Conservation (phyloP, 768 basidiomycete species). For the Termitomyces sp. region DNA sequence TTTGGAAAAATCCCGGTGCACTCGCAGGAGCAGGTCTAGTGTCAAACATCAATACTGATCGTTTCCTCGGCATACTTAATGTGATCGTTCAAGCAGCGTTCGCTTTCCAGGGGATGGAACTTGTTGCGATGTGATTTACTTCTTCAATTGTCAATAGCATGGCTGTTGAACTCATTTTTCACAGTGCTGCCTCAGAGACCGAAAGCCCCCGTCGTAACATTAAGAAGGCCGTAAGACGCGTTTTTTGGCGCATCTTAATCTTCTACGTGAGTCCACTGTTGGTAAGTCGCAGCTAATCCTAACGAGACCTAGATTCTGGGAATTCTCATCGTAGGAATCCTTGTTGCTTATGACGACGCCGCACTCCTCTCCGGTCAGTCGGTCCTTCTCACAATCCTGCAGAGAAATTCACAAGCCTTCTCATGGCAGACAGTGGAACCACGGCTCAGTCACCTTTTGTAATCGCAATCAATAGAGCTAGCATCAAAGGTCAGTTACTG, state of each 20-base stretch:
- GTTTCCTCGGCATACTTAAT: constrained; percentile 39
- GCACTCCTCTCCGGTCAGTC: constrained; percentile 36
- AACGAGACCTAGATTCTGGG: constrained; percentile 49
- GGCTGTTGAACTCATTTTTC: constrained; percentile 1
- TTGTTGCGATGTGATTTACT: constrained; percentile 52
- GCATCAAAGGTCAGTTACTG: constrained; percentile 48
- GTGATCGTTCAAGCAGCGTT: constrained; percentile 57
- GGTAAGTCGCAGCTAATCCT: background rate
- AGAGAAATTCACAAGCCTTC: background rate
- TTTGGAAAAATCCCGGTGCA: constrained; percentile 71
- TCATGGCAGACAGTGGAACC: constrained; percentile 37
- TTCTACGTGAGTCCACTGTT: constrained; percentile 53
- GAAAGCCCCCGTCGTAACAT: constrained; percentile 77
- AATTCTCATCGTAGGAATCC: constrained; percentile 70
- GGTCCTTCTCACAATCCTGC: background rate
- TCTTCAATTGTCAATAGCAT: background rate
- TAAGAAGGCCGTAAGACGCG: constrained; percentile 66
- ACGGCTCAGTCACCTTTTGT: constrained; percentile 85
- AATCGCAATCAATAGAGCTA: constrained; percentile 69
- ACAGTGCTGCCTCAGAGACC: constrained; percentile 70
- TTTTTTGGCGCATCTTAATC: constrained; percentile 75
- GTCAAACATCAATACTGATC: constrained; percentile 36
- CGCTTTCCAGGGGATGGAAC: constrained; percentile 75
- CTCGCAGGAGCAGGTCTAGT: constrained; percentile 37
- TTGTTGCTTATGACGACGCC: constrained; percentile 65